Percentiles rank a stretch among this genome's conserved stretches.
Conservation (phyloP, 176 grass and related monocot species). For the Hordeum marinum region DNA sequence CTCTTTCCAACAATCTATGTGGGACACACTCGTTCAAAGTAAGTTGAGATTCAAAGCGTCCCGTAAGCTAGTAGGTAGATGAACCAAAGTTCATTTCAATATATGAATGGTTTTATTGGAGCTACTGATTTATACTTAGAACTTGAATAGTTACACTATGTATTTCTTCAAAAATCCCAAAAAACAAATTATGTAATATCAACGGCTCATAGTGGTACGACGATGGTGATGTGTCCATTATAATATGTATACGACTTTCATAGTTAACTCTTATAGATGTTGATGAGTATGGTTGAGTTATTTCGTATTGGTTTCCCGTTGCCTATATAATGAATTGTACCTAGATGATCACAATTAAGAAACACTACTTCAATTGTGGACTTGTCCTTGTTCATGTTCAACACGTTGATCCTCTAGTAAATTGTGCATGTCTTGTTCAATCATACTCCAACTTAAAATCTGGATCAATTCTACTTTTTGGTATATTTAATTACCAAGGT, state of each 20-base stretch:
- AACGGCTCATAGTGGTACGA: background rate
- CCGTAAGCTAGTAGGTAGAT: background rate
- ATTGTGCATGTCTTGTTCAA: slow-evolving; percentile 2
- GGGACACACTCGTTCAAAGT: background rate
- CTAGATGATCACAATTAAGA: background rate
- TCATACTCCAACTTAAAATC: background rate
- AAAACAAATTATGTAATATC: background rate
- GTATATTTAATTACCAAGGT: background rate
- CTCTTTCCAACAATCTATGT: background rate
- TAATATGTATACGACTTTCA: background rate
- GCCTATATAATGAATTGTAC: background rate
- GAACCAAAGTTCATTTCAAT: background rate
- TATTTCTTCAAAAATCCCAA: background rate
- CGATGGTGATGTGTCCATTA: background rate
- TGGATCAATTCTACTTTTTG: background rate
- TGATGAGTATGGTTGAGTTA: background rate
- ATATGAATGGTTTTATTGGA: background rate
- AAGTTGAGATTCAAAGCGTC: background rate
- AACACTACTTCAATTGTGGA: slow-evolving; percentile 1
- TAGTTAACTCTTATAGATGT: background rate
- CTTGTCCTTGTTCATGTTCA: slow-evolving; percentile 18
- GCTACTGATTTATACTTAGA: background rate
- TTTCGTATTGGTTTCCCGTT: background rate
- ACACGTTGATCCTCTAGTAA: slow-evolving; percentile 16
- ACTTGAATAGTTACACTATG: background rate